Base-by-base conservation (phyloP, 148 eudicot species). In the Arctostaphylos glauca region DNA sequence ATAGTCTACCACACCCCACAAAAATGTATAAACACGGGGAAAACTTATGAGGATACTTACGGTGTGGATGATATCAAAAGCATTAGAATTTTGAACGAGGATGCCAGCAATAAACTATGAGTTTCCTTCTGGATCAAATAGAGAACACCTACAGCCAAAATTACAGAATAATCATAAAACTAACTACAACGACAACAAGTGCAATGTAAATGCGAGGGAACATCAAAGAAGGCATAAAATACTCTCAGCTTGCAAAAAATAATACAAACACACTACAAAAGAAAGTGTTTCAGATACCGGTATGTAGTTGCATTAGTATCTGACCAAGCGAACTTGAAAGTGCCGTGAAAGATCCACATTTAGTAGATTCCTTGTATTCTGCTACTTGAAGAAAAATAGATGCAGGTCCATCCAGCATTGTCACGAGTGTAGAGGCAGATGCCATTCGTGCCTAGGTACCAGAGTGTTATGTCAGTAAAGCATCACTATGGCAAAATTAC, bases 281-380 rank as follows among this genome's bases (percentile, higher is more conserved):
- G 15, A 5, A 84, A 47, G 46, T 14, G 23, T 50, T 23, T 67
- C 64, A 59, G 16, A 59, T 90, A 94, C 99, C 99, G 46, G 93
- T 85, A 87, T 97, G 99, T 67, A 97, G 94, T 85, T 97, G 96
- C 98, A 94, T 88, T 81, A 97, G 93, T 77, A 97, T 97, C 86
- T 97, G 97, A 85, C 99, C 99, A 85, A 97, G 94, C 80, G 93
- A 91, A 84, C 96, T 94, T 67, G 99, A 97, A 84, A 97, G 95
- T 62, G 99, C 84, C 76, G 88, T 92, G 87, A 90, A 97, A 31
- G 99, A 94, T 76, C 97, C 98, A 80, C 87, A 88, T 85, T 91
- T 93, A 79, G 88, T 83, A 53, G 93, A 88, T 82, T 94, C 98
- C 88, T 84, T 92, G 81, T 87, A 92, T 84, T 97, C 98, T 76